Evolutionary conservation across 108 stramenopile species (phyloP), one percentile per base, ranked within the genome.

Genomic region (Pelagomonas calceolata): DNA sequence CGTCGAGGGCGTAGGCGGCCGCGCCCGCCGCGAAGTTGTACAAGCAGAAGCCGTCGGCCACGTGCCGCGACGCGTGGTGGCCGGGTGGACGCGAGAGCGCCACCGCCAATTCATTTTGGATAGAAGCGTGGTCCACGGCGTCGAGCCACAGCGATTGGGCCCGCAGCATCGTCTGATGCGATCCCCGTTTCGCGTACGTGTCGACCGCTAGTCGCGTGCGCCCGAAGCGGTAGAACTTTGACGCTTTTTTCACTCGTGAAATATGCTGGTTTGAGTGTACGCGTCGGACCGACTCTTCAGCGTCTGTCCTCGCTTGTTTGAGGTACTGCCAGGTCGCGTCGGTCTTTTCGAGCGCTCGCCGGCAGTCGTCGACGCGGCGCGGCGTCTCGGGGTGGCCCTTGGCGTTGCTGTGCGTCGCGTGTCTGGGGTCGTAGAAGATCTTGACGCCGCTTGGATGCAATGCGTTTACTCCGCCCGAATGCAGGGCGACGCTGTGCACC

Each of bases 41-140:
- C 4, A 85, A 26, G 70, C 87, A 88, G 75, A 88, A 88, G 21
- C 87, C 87, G 75, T 85, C 84, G 17, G 85, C 72, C 12, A 63
- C 16, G 18, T 35, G 14, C 15, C 67, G 36, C 0, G 75, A 82
- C 15, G 87, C 87, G 75, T 88, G 87, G 69, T 88, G 87, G 14
- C 87, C 87, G 15, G 87, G 87, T n/a, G 87, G 87, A 60, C 87
- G 73, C 4, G 81, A 84, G 63, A 88, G 72, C 16, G 84, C 84
- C 67, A 84, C 75, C n/a, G 80, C 69, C 32, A 35, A 34, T 21
- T 30, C 26, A 30, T 16, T n/a, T 36, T 18, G 10, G 5, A 1
- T 1, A 7, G 14, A 36, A 5, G 78, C 65, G 63, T 30, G 0
- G 67, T 86, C 78, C 1, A 83, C 76, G 32, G 80, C 80, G 34